Percentiles rank a stretch among this genome's conserved stretches.
Evolutionary conservation across 2,329 filamentous ascomycete species (phyloP).

Genomic region (Fusarium solani-melongenae): DNA sequence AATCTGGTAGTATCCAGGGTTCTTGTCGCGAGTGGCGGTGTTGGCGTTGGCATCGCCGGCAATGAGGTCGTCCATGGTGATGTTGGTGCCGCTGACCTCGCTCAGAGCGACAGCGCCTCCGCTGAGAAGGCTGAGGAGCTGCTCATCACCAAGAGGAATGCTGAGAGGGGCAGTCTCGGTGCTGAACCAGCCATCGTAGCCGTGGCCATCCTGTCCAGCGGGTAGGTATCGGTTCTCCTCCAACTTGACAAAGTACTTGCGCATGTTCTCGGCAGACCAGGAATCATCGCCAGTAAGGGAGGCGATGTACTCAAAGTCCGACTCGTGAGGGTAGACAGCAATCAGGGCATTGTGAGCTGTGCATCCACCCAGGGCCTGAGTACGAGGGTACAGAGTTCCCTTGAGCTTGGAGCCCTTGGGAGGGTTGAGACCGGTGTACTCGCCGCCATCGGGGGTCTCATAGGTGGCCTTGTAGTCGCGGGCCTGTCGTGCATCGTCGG

Average conservation of each 20-base stretch:
- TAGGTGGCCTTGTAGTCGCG: conserved; percentile 71
- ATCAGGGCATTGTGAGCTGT: conserved; percentile 71
- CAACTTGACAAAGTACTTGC: conserved; percentile 66
- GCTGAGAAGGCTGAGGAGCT: conserved; percentile 28
- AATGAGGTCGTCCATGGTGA: conserved; percentile 30
- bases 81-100: conserved; percentile 14
- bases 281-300: conserved; percentile 68
- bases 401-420: conserved; percentile 53
- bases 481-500: conserved; percentile 62
- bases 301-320: conserved; percentile 69
- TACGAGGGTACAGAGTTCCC: conserved; percentile 60
- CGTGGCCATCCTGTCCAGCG: conserved; percentile 25
- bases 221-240: conserved; percentile 64
- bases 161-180: conserved; percentile 33
- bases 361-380: conserved; percentile 61
- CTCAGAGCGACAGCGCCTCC: conserved; percentile 23
- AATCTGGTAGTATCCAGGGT: conserved; percentile 63
- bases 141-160: conserved; percentile 24
- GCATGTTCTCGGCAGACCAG: conserved; percentile 70
- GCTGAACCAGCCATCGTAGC: conserved; percentile 36
- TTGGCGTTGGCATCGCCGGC: conserved; percentile 32
- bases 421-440: conserved; percentile 60
- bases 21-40: conserved; percentile 29
- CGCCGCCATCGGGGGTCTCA: conserved; percentile 61
- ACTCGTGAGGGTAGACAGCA: conserved; percentile 66